These are phyloP conservation scores for Trichophyton benhamiae DNA, from an alignment of 2,329 filamentous ascomycete species.

Conservation along the genomic window DNA sequence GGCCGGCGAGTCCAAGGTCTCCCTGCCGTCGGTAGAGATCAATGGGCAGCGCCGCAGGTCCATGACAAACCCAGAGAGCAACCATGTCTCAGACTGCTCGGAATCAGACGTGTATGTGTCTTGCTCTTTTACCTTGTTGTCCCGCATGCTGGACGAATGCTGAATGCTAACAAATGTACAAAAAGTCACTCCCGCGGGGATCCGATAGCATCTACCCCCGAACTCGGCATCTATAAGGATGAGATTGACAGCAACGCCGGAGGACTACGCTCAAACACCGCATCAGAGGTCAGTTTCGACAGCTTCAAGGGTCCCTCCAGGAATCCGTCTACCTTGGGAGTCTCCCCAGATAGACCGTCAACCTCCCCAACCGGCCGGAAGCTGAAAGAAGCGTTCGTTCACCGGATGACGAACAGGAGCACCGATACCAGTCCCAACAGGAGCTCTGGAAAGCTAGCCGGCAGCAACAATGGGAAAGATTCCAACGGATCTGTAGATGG, in stretches of 20 bases:
- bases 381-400: constrained; percentile 57
- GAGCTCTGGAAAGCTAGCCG: constrained; percentile 30
- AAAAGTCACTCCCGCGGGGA: background rate
- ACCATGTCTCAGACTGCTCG: constrained; percentile 40
- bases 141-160: background rate
- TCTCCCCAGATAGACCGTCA: background rate
- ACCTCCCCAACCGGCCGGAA: constrained; percentile 55
- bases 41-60: constrained; percentile 22
- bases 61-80: constrained; percentile 18
- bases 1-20: constrained; percentile 8
- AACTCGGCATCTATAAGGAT: background rate
- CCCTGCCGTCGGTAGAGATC: constrained; percentile 9
- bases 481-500: constrained; percentile 29
- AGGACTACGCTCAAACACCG: background rate
- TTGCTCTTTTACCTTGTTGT: constrained; percentile 8
- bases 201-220: background rate
- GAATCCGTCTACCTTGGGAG: constrained; percentile 2
- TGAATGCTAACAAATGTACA: background rate
- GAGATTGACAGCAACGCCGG: background rate
- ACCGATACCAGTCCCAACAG: constrained; percentile 38
- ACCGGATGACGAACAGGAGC: constrained; percentile 39
- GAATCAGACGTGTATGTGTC: constrained; percentile 35
- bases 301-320: background rate
- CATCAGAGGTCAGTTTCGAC: background rate
- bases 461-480: constrained; percentile 29